A percentile compares a stretch with the other conserved stretches of the same genome.
Conservation (phyloP, 2,329 filamentous ascomycete species). For the Beauveria pseudobassiana region DNA sequence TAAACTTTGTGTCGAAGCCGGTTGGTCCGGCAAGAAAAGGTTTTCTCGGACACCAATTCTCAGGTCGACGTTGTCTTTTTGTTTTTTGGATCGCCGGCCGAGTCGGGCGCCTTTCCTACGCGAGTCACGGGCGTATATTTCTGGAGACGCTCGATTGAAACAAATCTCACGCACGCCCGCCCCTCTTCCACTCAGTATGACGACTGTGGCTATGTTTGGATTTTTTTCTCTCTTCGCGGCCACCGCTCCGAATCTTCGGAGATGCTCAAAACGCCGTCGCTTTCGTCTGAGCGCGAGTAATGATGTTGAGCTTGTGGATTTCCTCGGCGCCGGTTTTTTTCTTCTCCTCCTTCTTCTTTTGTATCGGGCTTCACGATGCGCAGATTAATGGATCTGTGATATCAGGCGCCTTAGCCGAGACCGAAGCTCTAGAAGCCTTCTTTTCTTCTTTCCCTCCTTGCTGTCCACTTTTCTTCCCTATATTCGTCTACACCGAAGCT, state of each 20-base stretch:
- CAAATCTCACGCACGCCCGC: too few relatives aligned
- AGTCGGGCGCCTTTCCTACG: too few relatives aligned
- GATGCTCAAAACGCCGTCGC: neutral
- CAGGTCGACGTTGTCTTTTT: too few relatives aligned
- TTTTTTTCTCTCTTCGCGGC: neutral
- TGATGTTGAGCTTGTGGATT: neutral
- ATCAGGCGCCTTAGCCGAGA: neutral
- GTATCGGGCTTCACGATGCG: neutral
- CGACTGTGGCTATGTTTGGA: too few relatives aligned
- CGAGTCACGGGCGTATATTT: too few relatives aligned
- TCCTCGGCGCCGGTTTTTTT: too few relatives aligned
- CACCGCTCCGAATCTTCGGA: too few relatives aligned
- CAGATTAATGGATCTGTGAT: neutral
- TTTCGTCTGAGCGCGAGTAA: neutral
- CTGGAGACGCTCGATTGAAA: too few relatives aligned
- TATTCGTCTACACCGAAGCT: neutral
- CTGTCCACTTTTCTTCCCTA: neutral
- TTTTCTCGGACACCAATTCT: too few relatives aligned
- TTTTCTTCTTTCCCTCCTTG: neutral
- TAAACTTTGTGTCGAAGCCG: too few relatives aligned
- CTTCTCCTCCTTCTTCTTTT: neutral
- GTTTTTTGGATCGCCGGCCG: too few relatives aligned
- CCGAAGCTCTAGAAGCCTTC: neutral
- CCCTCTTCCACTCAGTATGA: neutral
- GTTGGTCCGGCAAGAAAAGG: too few relatives aligned